Conservation (phyloP, 176 grass and related monocot genomes). For the Hyparrhenia diplandra region DNA sequence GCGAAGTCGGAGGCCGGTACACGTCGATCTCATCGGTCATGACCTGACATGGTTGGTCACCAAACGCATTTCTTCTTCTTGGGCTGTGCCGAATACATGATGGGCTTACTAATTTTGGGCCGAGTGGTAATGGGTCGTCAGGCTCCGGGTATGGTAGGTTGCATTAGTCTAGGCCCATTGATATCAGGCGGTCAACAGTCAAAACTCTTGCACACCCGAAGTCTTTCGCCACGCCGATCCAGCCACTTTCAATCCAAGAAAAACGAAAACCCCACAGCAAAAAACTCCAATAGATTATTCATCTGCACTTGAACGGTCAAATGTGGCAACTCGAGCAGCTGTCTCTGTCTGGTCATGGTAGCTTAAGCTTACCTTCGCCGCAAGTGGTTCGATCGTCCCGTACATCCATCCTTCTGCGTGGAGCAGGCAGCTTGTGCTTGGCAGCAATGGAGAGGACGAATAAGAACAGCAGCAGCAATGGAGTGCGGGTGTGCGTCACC, state of each 20-base stretch:
- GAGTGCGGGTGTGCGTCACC: conserved; percentile 17
- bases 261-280: no score
- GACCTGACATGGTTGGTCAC: neutral
- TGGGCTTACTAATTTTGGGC: neutral
- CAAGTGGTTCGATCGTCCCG: neutral
- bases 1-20: conserved; percentile 2
- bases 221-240: no score
- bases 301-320: neutral
- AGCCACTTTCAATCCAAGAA: no score
- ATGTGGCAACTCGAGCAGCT: neutral
- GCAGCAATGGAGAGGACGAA: neutral
- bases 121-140: neutral
- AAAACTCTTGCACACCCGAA: neutral
- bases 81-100: neutral
- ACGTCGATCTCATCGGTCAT: neutral
- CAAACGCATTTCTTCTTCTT: neutral
- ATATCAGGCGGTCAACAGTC: neutral
- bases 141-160: neutral
- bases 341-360: no score
- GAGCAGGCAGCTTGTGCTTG: no score
- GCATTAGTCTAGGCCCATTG: neutral
- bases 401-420: no score
- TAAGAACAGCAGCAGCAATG: neutral
- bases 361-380: neutral
- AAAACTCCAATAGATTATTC: neutral